A percentile compares a stretch with the other conserved stretches of the same genome.
Conservation (phyloP, 352 stramenopile species). For the Saprolegnia parasitica region DNA sequence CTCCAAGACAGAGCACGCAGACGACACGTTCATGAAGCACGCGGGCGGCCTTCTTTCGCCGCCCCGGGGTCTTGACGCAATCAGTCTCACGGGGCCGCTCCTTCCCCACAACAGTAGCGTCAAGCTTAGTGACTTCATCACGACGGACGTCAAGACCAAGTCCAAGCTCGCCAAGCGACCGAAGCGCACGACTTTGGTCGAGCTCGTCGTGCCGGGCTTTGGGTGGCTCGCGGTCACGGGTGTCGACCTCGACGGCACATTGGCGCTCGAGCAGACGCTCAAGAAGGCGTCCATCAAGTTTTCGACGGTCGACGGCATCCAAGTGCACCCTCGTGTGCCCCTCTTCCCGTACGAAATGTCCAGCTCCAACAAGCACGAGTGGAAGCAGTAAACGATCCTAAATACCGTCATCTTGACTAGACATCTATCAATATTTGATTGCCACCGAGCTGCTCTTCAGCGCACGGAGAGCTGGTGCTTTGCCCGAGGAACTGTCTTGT, state of each 20-base stretch:
- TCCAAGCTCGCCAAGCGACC: conserved; percentile 68
- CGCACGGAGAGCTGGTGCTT: too few species aligned
- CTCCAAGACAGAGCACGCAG: conserved; percentile 66
- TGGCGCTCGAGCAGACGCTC: conserved; percentile 58
- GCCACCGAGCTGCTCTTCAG: too few species aligned
- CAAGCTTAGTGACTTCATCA: conserved; percentile 63
- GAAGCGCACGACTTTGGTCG: conserved; percentile 72
- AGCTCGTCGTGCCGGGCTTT: conserved; percentile 75
- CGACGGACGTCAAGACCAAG: conserved; percentile 55
- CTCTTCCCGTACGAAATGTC: conserved; percentile 82
- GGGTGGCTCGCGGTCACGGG: conserved; percentile 74
- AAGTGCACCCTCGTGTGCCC: conserved; percentile 48
- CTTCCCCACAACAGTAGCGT: conserved; percentile 44
- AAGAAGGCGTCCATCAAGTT: conserved; percentile 55
- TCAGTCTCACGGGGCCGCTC: conserved; percentile 71
- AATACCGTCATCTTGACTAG: background rate
- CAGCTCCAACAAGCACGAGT: conserved; percentile 61
- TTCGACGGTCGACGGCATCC: conserved; percentile 56
- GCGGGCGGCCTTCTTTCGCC: conserved; percentile 70
- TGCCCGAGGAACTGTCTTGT: too few species aligned
- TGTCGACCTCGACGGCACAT: conserved; percentile 73
- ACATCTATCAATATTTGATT: background rate
- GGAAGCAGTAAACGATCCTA: conserved; percentile 40
- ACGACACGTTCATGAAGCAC: conserved; percentile 76
- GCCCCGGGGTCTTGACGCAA: conserved; percentile 63